phyloP scores from a whole-genome alignment of 805 yeast species.

The Teunomyces aglyptinius region DNA sequence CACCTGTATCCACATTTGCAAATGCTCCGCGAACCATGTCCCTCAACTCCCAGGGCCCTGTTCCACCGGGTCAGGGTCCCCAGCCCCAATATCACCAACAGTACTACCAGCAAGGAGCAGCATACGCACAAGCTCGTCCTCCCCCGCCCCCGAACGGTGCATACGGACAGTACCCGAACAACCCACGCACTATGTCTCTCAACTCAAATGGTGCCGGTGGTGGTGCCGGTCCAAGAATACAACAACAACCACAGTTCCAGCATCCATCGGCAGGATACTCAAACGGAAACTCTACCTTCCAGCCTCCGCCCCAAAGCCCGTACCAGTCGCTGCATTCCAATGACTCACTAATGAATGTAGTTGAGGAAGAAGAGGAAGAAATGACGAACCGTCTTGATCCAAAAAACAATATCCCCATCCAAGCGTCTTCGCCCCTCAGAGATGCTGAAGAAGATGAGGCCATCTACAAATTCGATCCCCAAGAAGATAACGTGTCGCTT shows the following conservation, averaged over 20 bases:
- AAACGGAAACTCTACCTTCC: not conserved
- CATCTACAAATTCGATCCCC: conserved; percentile 32
- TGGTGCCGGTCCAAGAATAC: conserved; percentile 1
- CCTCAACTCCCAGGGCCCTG: conserved; percentile 11
- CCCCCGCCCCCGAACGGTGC: conserved; percentile 4
- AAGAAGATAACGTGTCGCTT: conserved; percentile 24
- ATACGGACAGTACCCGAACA: conserved; percentile 6
- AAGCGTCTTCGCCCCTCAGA: not conserved
- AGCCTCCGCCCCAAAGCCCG: conserved; percentile 1
- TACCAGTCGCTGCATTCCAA: conserved; percentile 16
- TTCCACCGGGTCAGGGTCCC: conserved; percentile 4
- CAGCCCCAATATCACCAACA: conserved; percentile 10
- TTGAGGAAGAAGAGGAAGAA: conserved; percentile 36
- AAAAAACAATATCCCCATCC: conserved; percentile 2
- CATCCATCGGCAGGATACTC: conserved; percentile 2
- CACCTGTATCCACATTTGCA: conserved; percentile 1
- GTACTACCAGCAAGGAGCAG: conserved; percentile 5
- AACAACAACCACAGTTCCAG: conserved; percentile 1
- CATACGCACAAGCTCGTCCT: conserved; percentile 4
- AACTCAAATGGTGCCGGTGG: not conserved
- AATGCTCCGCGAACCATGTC: conserved; percentile 31
- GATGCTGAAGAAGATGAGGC: conserved; percentile 19
- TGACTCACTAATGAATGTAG: conserved; percentile 34
- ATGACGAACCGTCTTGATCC: conserved; percentile 3
- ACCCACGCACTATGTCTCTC: not conserved